phyloP scores from a whole-genome alignment of 2,329 filamentous ascomycete genomes.

The Helicocarpus griseus region DNA sequence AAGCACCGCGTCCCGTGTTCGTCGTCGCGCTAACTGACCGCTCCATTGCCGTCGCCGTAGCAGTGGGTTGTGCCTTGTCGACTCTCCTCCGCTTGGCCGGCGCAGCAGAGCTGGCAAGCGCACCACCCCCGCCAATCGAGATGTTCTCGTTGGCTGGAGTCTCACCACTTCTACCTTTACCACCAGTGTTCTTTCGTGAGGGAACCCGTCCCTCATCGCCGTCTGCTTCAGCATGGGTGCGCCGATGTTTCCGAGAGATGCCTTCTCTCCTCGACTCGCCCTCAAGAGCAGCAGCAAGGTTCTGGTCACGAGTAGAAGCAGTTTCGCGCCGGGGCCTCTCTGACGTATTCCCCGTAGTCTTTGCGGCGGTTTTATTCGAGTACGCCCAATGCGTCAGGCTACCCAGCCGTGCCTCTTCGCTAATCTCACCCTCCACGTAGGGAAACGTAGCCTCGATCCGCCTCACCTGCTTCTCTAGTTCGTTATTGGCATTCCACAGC shows the following conservation, averaged over 20 bases:
- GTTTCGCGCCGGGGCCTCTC: constrained; percentile 72
- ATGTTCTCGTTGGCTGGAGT: constrained; percentile 3
- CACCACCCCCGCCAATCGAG: not conserved
- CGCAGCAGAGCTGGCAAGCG: constrained; percentile 23
- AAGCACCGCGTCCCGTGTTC: constrained; percentile 26
- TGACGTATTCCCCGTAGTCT: constrained; percentile 45
- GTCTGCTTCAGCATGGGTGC: constrained; percentile 68
- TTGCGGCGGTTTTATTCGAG: constrained; percentile 60
- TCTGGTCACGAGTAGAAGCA: constrained; percentile 64
- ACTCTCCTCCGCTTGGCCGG: constrained; percentile 70
- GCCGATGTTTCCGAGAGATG: constrained; percentile 63
- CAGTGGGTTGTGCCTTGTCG: constrained; percentile 48
- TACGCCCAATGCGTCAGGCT: constrained; percentile 94
- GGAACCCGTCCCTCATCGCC: constrained; percentile 54
- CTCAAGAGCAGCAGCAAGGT: constrained; percentile 72
- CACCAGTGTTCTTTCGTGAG: constrained; percentile 39
- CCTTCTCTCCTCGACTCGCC: constrained; percentile 79
- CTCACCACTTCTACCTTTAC: constrained; percentile 2
- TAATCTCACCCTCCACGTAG: constrained; percentile 79
- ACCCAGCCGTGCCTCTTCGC: constrained; percentile 86
- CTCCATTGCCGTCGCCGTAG: constrained; percentile 29
- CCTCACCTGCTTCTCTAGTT: constrained; percentile 70
- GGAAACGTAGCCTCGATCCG: constrained; percentile 83
- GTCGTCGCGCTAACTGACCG: constrained; percentile 29
- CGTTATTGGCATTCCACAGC: constrained; percentile 82